Evolutionary conservation across 352 stramenopile genomes (phyloP), one percentile per base, ranked within the genome.

Genomic region (Globisporangium paddicum): DNA sequence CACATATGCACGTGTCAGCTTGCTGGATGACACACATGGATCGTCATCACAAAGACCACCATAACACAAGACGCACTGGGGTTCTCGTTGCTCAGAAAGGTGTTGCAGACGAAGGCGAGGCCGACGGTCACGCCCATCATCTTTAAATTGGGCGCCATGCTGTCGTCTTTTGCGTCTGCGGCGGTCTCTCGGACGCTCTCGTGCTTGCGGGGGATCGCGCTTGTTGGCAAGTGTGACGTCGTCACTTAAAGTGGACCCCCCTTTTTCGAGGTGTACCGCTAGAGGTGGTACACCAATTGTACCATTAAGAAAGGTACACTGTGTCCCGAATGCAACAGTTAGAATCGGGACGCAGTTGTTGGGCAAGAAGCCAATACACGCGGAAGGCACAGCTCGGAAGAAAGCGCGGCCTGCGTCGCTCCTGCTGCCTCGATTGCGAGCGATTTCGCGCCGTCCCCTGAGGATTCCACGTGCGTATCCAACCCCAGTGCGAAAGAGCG

Each of bases 121-220:
- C 60, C 67, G 55, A 91, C 65, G 56, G 79, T 89, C 40, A 91
- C 57, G 66, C 65, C 81, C 79, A 91, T 88, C 79, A 91, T 85
- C 71, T 85, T 88, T 47, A 88, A 66, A 58, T 89, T 91, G 37
- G 75, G 81, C 70, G 79, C 79, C 81, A 91, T 90, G 16, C 1
- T 53, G 26, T 40, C 46, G 0, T 13, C 11, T 16, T 8, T 28
- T 26, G 23, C 28, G n/a, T 46, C 41, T 19, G 19, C 2, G 18
- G 4, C 18, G 40, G 18, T 16, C 18, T 28, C 11, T 34, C 23
- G 13, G n/a, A n/a, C n/a, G n/a, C n/a, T n/a, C n/a, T n/a, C n/a
- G n/a, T 30, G 14, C 45, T 51, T 52, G 46, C 3, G 18, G 14
- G 46, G 25, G 26, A 37, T 16, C 13, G 16, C 8, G 46, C 26